phyloP scores from a whole-genome alignment of 352 stramenopile genomes.

The Globisporangium recalcitrans region DNA sequence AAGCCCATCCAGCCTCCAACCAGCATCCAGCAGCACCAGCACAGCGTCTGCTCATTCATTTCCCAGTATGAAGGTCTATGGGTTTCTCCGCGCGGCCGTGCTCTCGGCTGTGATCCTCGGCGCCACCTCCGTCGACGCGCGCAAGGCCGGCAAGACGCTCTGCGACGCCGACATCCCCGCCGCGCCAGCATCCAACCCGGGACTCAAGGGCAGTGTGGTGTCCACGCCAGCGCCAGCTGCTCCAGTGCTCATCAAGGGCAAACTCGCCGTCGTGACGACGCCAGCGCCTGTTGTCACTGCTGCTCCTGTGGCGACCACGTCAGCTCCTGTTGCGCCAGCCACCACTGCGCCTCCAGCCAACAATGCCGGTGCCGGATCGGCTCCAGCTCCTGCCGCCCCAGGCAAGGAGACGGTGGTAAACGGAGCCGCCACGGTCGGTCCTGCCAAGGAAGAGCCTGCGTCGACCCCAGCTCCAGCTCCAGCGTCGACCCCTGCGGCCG shows the following conservation, averaged over 20 bases:
- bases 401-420: neutral
- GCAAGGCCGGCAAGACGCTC: conserved; percentile 8
- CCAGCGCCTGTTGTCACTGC: neutral
- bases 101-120: conserved; percentile 16
- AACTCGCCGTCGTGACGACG: neutral
- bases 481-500: conserved; percentile 7
- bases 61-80: conserved; percentile 18
- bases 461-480: conserved; percentile 12
- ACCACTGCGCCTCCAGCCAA: conserved; percentile 1
- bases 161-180: conserved; percentile 9
- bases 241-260: neutral
- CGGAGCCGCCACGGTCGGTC: conserved; percentile 8
- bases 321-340: neutral
- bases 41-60: neutral
- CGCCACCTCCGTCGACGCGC: conserved; percentile 3
- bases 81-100: conserved; percentile 14
- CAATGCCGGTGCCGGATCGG: too few relatives aligned
- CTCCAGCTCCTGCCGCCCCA: conserved; percentile 3
- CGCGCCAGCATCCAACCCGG: conserved; percentile 1
- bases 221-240: neutral
- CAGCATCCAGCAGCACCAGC: neutral
- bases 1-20: neutral
- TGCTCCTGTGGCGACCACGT: neutral
- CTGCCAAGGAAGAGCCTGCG: conserved; percentile 8
- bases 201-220: conserved; percentile 3